These are phyloP conservation scores for Lactarius tabidus DNA, from an alignment of 768 basidiomycete species.

Conservation along the genomic window DNA sequence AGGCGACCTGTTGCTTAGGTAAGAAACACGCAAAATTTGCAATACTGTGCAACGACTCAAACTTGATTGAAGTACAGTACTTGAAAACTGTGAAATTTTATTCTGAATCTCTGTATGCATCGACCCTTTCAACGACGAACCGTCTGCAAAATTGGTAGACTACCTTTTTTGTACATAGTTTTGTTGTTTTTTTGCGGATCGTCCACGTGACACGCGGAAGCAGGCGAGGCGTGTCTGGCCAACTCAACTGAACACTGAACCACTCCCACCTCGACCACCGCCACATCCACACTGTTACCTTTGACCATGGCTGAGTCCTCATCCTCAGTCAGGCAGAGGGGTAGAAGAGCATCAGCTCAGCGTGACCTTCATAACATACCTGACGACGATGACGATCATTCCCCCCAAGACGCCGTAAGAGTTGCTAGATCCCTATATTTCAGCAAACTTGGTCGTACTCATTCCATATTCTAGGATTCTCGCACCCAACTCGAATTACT, in stretches of 20 bases:
- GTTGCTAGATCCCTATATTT: background rate
- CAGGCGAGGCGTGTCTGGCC: too few relatives aligned
- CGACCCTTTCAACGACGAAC: background rate
- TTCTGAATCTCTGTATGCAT: too few relatives aligned
- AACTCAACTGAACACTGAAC: background rate
- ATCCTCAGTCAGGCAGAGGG: conserved; percentile 1
- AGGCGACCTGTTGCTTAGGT: background rate
- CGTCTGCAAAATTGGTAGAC: background rate
- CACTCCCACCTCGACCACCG: background rate
- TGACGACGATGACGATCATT: conserved; percentile 9
- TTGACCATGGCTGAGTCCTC: conserved; percentile 18
- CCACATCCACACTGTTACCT: background rate
- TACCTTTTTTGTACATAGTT: background rate
- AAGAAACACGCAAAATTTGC: background rate
- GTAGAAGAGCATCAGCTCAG: conserved; percentile 16
- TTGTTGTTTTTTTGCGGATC: background rate
- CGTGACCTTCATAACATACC: background rate
- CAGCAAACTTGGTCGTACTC: background rate
- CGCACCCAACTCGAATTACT: conserved; percentile 58
- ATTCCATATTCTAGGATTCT: conserved; percentile 38
- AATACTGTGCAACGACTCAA: background rate
- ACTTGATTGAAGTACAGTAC: too few relatives aligned
- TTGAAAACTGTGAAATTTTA: too few relatives aligned
- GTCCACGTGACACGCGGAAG: conserved; percentile 1
- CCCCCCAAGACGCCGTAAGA: conserved; percentile 17